These are phyloP conservation scores for Vitis amurensis DNA, from an alignment of 164 flowering plant species.

Conservation along the genomic window DNA sequence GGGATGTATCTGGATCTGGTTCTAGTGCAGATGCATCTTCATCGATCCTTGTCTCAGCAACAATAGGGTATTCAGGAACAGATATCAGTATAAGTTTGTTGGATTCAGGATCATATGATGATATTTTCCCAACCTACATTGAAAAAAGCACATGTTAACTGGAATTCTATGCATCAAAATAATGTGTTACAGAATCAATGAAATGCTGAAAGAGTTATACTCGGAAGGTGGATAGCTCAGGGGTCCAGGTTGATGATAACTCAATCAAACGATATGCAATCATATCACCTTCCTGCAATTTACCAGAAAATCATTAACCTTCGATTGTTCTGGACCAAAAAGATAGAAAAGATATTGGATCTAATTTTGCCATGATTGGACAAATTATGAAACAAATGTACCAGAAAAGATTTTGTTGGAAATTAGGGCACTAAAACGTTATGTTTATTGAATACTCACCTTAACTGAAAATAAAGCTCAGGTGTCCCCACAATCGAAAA, in stretches of 20 bases:
- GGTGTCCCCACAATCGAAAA: neutral
- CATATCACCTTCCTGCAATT: constrained; percentile 74
- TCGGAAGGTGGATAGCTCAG: constrained; percentile 80
- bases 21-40: constrained; percentile 39
- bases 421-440: no score
- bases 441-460: no score
- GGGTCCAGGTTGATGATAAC: constrained; percentile 84
- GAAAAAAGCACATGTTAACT: constrained; percentile 6
- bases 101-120: constrained; percentile 44
- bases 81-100: constrained; percentile 43
- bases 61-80: constrained; percentile 66
- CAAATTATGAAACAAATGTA: no score
- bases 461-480: no score
- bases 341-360: neutral
- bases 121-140: constrained; percentile 75
- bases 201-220: constrained; percentile 34
- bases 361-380: neutral
- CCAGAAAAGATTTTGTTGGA: no score
- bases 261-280: constrained; percentile 92
- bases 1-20: constrained; percentile 41
- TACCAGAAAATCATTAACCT: constrained; percentile 1
- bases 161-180: neutral
- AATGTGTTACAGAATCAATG: neutral
- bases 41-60: constrained; percentile 32
- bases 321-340: neutral